These are phyloP conservation scores for Nicotiana tabacum DNA, from an alignment of 257 asterid species.

Conservation along the genomic window DNA sequence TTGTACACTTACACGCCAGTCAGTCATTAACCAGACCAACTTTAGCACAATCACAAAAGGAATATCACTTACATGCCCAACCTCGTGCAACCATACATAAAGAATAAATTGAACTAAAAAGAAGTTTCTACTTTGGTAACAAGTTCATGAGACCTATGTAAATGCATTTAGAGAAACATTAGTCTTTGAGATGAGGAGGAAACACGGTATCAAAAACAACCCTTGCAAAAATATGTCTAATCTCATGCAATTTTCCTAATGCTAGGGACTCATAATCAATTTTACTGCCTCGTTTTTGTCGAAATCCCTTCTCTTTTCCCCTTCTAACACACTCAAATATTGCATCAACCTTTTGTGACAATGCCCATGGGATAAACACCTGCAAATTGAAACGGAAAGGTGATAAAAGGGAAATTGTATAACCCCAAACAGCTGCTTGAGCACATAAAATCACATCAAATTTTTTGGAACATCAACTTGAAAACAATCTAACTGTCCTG, in stretches of 20 bases:
- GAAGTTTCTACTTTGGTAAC: not conserved
- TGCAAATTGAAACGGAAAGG: not conserved
- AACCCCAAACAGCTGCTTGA: no score
- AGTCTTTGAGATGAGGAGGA: constrained; percentile 7
- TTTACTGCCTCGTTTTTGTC: constrained; percentile 18
- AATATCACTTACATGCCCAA: not conserved
- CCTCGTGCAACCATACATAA: not conserved
- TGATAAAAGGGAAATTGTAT: not conserved
- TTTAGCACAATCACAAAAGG: not conserved
- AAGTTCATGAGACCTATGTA: not conserved
- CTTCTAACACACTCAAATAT: constrained; percentile 21
- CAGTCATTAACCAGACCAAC: not conserved
- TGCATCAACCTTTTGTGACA: constrained; percentile 11
- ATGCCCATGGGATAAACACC: constrained; percentile 22
- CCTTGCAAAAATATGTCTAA: constrained; percentile 24
- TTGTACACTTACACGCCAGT: not conserved
- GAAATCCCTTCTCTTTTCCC: constrained; percentile 17
- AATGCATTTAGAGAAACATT: not conserved
- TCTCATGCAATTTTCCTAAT: constrained; percentile 19
- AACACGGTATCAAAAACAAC: constrained; percentile 20
- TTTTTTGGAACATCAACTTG: no score
- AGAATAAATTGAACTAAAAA: not conserved
- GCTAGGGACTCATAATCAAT: constrained; percentile 21
- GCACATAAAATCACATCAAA: no score
- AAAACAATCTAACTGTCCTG: no score